phyloP scores from a whole-genome alignment of 768 basidiomycete species.

The Hemileccinum rubropunctum region DNA sequence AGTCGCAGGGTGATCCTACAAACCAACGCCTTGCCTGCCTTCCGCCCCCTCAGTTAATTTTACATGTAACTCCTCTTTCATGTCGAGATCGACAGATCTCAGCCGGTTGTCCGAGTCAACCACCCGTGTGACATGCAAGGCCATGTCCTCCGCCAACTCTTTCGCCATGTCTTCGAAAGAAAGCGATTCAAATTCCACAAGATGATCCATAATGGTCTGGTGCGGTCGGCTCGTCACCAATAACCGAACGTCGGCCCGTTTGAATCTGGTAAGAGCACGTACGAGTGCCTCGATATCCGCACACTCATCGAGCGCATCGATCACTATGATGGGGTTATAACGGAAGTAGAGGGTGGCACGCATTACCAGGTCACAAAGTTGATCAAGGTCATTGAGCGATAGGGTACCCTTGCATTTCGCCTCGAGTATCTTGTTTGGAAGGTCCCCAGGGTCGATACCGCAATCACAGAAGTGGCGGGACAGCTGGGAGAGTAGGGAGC shows the following conservation, averaged over 20 bases:
- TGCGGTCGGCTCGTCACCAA: background rate
- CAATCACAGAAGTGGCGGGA: background rate
- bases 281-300: background rate
- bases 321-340: slow-evolving; percentile 3
- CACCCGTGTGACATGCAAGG: background rate
- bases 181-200: background rate
- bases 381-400: background rate
- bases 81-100: background rate
- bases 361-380: background rate
- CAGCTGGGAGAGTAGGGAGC: slow-evolving; percentile 1
- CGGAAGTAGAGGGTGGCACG: background rate
- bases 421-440: background rate
- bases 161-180: background rate
- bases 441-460: background rate
- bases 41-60: background rate
- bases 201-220: background rate
- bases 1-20: background rate
- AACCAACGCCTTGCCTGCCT: background rate
- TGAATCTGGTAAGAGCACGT: background rate
- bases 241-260: background rate
- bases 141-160: background rate
- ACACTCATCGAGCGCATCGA: slow-evolving; percentile 11
- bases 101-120: background rate
- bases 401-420: background rate
- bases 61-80: background rate